Conservation (phyloP, 768 basidiomycete species). For the Amanita exitialis region DNA sequence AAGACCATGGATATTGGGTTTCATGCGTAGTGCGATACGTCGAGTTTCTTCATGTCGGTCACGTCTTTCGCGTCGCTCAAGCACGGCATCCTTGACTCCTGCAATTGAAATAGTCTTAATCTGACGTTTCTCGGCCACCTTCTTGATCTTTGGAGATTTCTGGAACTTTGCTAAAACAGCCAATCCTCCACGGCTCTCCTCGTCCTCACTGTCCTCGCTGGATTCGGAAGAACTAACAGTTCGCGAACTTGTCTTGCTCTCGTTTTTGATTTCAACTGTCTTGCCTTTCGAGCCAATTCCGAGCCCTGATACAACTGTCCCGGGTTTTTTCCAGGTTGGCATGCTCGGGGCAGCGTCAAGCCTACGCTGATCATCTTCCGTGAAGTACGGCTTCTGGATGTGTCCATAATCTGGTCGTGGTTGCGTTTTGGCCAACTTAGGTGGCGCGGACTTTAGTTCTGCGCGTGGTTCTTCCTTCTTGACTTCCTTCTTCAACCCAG, state of each 20-base stretch:
- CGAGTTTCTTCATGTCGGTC: slow-evolving; percentile 52
- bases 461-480: not conserved
- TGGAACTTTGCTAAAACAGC: slow-evolving; percentile 50
- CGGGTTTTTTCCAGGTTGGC: slow-evolving; percentile 7
- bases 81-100: slow-evolving; percentile 29
- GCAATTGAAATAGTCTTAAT: slow-evolving; percentile 55
- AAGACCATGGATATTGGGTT: slow-evolving; percentile 73
- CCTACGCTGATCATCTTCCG: slow-evolving; percentile 14
- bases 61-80: slow-evolving; percentile 30
- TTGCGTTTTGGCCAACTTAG: not conserved
- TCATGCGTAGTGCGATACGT: slow-evolving; percentile 56
- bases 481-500: not conserved
- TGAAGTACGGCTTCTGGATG: slow-evolving; percentile 14
- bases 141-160: slow-evolving; percentile 49
- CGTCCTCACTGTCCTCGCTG: slow-evolving; percentile 39
- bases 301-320: not conserved
- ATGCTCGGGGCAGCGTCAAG: slow-evolving; percentile 3
- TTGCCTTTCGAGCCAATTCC: slow-evolving; percentile 1
- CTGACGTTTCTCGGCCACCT: slow-evolving; percentile 47
- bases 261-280: slow-evolving; percentile 4
- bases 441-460: not conserved
- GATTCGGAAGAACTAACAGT: slow-evolving; percentile 24
- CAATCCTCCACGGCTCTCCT: slow-evolving; percentile 34
- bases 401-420: not conserved
- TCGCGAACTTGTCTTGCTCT: not conserved